phyloP scores from a whole-genome alignment of 768 basidiomycete species.

The Lentinula sp. region DNA sequence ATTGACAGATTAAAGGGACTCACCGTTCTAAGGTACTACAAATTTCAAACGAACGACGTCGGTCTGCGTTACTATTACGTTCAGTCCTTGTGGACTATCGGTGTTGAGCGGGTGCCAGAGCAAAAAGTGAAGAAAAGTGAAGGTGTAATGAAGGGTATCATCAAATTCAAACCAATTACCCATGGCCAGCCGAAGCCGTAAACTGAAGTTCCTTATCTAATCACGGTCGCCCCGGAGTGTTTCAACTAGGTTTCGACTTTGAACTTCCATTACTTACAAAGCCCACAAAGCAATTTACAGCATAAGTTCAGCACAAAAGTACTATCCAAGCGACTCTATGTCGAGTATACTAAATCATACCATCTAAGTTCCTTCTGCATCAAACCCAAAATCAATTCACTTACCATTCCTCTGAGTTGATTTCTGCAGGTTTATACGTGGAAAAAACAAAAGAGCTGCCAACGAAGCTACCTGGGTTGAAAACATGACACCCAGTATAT shows the following conservation, averaged over 20 bases:
- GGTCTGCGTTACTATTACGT: background rate
- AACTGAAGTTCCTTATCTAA: background rate
- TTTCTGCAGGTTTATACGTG: constrained; percentile 81
- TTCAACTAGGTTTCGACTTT: too few relatives aligned
- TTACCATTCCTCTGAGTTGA: constrained; percentile 83
- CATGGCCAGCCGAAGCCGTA: background rate
- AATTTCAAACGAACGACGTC: background rate
- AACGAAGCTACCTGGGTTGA: constrained; percentile 94
- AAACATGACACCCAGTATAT: constrained; percentile 97
- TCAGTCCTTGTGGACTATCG: background rate
- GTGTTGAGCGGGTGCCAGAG: background rate
- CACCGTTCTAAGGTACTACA: background rate
- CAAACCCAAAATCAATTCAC: background rate
- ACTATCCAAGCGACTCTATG: background rate
- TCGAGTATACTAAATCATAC: background rate
- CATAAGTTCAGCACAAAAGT: background rate
- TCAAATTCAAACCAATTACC: background rate
- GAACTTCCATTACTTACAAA: too few relatives aligned
- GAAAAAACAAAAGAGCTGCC: constrained; percentile 81
- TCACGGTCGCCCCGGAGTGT: background rate
- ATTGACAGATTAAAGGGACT: background rate
- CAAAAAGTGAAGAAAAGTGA: background rate
- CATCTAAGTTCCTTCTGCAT: background rate
- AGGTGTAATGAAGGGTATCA: background rate
- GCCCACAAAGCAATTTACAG: too few relatives aligned